These are phyloP conservation scores for Priceomyces medius DNA, from an alignment of 805 yeast genomes.

Conservation along the genomic window DNA sequence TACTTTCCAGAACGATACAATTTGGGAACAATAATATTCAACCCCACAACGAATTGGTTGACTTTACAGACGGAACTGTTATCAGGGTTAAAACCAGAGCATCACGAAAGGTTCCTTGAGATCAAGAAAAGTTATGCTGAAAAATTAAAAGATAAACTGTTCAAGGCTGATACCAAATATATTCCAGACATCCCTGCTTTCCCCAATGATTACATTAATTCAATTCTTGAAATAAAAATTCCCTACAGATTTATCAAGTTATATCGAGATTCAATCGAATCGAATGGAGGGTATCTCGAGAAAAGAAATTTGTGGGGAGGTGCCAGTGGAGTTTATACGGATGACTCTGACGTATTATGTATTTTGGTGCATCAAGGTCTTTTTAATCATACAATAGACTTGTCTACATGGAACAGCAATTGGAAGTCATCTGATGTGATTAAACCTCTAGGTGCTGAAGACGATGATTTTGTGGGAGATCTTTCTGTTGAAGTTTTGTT, in stretches of 20 bases:
- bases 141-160: constrained; percentile 23
- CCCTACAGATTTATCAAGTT: constrained; percentile 45
- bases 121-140: constrained; percentile 26
- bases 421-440: constrained; percentile 30
- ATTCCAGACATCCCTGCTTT: constrained; percentile 41
- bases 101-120: constrained; percentile 26
- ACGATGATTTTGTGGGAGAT: constrained; percentile 41
- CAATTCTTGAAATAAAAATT: constrained; percentile 53
- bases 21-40: constrained; percentile 59
- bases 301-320: constrained; percentile 76
- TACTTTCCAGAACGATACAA: constrained; percentile 33
- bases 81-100: constrained; percentile 33
- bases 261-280: constrained; percentile 39
- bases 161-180: constrained; percentile 21
- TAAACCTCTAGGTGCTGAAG: constrained; percentile 17
- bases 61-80: constrained; percentile 33
- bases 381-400: constrained; percentile 37
- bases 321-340: constrained; percentile 79
- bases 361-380: constrained; percentile 76
- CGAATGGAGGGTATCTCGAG: constrained; percentile 28
- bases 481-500: constrained; percentile 57
- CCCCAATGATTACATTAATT: constrained; percentile 35
- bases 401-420: constrained; percentile 30
- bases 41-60: constrained; percentile 51
- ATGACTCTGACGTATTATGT: constrained; percentile 82